A percentile compares a stretch with the other conserved stretches of the same genome.
Evolutionary conservation across 2,329 filamentous ascomycete species (phyloP).

Genomic region (Pseudocercospora pini-densiflorae): DNA sequence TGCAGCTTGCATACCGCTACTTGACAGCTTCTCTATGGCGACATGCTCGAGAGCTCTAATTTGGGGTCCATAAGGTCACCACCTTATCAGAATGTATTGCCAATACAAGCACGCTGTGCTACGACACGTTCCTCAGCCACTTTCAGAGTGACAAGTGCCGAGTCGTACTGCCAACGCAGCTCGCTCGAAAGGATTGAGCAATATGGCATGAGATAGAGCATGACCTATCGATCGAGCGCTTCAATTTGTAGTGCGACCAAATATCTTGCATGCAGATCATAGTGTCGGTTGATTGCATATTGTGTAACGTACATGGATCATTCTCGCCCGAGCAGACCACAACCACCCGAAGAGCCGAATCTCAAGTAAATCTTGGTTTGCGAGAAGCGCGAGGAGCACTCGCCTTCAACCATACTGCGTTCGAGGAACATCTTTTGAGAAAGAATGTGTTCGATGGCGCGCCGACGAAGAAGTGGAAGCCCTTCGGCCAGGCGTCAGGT

Average conservation of each 20-base stretch:
- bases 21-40: background rate
- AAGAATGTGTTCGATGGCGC: background rate
- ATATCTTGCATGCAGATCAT: slow-evolving; percentile 7
- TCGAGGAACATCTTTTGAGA: background rate
- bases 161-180: slow-evolving; percentile 6
- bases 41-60: background rate
- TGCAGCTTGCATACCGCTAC: background rate
- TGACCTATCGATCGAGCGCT: slow-evolving; percentile 6
- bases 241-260: slow-evolving; percentile 1
- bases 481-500: background rate
- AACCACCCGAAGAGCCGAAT: background rate
- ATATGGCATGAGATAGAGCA: slow-evolving; percentile 1
- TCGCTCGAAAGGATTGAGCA: background rate
- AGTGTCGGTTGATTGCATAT: slow-evolving; percentile 4
- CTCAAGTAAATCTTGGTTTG: background rate
- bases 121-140: background rate
- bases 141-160: background rate
- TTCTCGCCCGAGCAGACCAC: slow-evolving; percentile 1
- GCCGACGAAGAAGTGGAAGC: background rate
- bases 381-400: background rate
- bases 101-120: slow-evolving; percentile 8
- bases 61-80: background rate
- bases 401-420: background rate
- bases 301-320: background rate
- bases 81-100: slow-evolving; percentile 7